Conservation (phyloP, 2,329 filamentous ascomycete genomes). For the Septoria petroselini region DNA sequence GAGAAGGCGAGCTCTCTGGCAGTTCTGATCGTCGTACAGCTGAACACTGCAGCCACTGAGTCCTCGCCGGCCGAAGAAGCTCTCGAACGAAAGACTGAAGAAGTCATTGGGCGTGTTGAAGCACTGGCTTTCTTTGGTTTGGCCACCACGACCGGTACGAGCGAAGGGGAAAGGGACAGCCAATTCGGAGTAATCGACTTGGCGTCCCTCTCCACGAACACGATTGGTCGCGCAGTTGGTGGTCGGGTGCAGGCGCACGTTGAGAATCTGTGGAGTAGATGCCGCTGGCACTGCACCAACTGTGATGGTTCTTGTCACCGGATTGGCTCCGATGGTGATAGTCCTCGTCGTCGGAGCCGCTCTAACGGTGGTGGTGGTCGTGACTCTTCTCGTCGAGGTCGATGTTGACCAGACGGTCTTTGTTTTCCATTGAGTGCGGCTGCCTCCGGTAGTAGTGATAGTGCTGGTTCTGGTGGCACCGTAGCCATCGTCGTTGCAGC, state of each 20-base stretch:
- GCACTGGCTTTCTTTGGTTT: conserved; percentile 1
- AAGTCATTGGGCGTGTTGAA: conserved; percentile 10
- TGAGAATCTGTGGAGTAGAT: background rate
- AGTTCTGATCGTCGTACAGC: conserved; percentile 9
- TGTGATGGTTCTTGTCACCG: conserved; percentile 4
- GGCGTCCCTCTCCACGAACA: conserved; percentile 2
- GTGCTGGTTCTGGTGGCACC: background rate
- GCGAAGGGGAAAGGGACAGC: background rate
- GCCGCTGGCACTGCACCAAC: background rate
- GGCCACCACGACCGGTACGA: conserved; percentile 1
- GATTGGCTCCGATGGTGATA: background rate
- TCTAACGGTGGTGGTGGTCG: conserved; percentile 1
- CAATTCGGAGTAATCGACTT: conserved; percentile 3
- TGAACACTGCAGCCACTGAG: conserved; percentile 6
- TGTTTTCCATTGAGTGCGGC: background rate
- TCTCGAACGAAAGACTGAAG: conserved; percentile 12
- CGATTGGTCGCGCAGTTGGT: background rate
- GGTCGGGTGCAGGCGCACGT: conserved; percentile 4
- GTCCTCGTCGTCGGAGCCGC: background rate
- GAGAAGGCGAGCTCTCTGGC: conserved; percentile 1
- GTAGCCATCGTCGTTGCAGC: background rate
- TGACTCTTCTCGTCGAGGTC: no score
- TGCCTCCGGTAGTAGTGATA: background rate
- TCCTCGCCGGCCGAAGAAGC: conserved; percentile 6
- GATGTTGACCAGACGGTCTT: background rate